Base-by-base conservation (phyloP, 169 alveolate species). In the Cryptosporidium ryanae region DNA sequence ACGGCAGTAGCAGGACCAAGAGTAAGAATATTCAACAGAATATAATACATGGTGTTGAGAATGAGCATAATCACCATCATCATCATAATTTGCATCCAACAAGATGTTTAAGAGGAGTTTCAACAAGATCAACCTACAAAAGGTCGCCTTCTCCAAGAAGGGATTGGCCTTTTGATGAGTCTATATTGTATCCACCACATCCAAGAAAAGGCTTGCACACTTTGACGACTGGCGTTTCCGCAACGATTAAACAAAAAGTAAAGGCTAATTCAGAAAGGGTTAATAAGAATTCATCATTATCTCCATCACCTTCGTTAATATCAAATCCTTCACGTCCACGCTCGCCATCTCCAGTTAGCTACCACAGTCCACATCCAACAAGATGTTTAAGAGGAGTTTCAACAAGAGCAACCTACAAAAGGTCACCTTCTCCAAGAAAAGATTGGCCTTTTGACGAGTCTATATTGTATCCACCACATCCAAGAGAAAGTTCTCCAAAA, bases 391-490 rank as follows among this genome's bases (percentile, higher is more conserved):
- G 87, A 61, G 87, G 87, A 21, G 87, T 76, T 38, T 76, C 87
- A 10, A 76, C 70, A 59, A 55, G 87, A 43, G 70, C 87, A 3
- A 55, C 87, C 2, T 76, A 43, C 48, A 76, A 55, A 44, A 76
- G 76, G 63, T 76, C 87, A 1, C 87, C 87, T 18, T 76, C 87
- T 18, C 87, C 87, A n/a, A 55, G 70, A 23, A 57, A 38, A 27
- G 87, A 76, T 5, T 76, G 87, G 87, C 65, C 87, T 5, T 76
- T 76, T 76, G 87, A 76, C 23, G 87, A 76, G 15, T 43, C 87
- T 23, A 54, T n/a, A 8, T 44, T 76, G 3, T 76, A 76, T 76
- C 87, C 87, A 18, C 87, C 63, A 6, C 61, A 43, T 76, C 61
- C 71, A n/a, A 76, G 52, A 46, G 31, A n/a, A 43, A 44, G 50